phyloP scores from a whole-genome alignment of 441 rosid genomes.

The Erodium moschatum region DNA sequence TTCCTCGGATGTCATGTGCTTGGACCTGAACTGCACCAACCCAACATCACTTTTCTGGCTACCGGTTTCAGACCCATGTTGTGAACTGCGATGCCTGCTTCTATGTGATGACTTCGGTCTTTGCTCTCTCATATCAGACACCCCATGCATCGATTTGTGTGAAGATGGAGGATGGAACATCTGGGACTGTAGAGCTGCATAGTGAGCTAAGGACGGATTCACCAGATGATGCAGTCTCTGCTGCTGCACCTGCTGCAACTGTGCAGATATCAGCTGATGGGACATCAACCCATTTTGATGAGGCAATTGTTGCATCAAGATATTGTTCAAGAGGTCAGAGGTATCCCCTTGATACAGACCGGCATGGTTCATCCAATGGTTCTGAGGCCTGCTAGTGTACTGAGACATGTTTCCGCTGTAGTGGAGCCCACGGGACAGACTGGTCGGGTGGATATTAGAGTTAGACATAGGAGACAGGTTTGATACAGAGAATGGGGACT shows the following conservation, averaged over 20 bases:
- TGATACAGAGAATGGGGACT: conserved; percentile 47
- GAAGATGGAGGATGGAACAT: conserved; percentile 51
- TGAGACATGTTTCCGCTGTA: conserved; percentile 50
- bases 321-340: conserved; percentile 37
- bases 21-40: conserved; percentile 6
- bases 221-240: conserved; percentile 51
- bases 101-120: background rate
- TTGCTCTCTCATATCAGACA: conserved; percentile 8
- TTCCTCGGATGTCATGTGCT: background rate
- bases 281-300: conserved; percentile 47
- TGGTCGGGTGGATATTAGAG: no score
- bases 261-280: conserved; percentile 45
- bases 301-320: conserved; percentile 39
- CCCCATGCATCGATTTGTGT: no score
- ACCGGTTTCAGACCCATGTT: conserved; percentile 1
- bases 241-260: conserved; percentile 31
- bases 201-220: conserved; percentile 29
- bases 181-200: conserved; percentile 62
- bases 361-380: conserved; percentile 40
- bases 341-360: conserved; percentile 16
- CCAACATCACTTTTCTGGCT: background rate
- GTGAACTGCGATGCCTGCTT: background rate
- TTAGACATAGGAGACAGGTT: conserved; percentile 37
- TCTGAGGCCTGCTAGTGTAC: conserved; percentile 39
- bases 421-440: conserved; percentile 57